Conservation (phyloP, 2,329 filamentous ascomycete genomes). For the Ambrosiella cleistominuta region DNA sequence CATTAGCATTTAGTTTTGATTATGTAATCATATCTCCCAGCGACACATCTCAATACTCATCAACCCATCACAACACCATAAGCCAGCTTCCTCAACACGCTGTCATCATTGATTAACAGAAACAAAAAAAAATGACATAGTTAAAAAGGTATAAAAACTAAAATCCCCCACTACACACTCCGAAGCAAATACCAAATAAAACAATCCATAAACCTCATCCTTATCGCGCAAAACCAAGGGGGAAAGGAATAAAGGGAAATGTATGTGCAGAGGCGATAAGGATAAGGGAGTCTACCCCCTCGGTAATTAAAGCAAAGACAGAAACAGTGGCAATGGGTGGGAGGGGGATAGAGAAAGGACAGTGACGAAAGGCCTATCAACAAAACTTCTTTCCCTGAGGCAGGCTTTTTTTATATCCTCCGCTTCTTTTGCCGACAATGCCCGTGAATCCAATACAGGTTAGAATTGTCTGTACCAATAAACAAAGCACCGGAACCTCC, state of each 20-base stretch:
- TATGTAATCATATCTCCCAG: neutral
- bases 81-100: neutral
- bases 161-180: neutral
- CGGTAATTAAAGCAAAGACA: slow-evolving; percentile 3
- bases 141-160: neutral
- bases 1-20: neutral
- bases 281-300: neutral
- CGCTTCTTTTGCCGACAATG: neutral
- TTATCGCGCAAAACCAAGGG: neutral
- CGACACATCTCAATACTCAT: neutral
- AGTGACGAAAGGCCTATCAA: neutral
- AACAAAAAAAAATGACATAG: neutral
- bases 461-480: no score
- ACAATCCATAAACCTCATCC: neutral
- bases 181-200: neutral
- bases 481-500: no score
- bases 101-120: neutral
- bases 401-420: neutral
- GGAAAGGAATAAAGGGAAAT: neutral
- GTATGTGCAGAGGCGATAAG: neutral
- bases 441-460: no score
- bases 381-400: neutral
- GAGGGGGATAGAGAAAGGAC: neutral
- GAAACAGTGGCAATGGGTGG: neutral
- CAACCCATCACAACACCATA: neutral